Evolutionary conservation across 345 rosid genomes (phyloP).

Genomic region (Excoecaria agallocha): DNA sequence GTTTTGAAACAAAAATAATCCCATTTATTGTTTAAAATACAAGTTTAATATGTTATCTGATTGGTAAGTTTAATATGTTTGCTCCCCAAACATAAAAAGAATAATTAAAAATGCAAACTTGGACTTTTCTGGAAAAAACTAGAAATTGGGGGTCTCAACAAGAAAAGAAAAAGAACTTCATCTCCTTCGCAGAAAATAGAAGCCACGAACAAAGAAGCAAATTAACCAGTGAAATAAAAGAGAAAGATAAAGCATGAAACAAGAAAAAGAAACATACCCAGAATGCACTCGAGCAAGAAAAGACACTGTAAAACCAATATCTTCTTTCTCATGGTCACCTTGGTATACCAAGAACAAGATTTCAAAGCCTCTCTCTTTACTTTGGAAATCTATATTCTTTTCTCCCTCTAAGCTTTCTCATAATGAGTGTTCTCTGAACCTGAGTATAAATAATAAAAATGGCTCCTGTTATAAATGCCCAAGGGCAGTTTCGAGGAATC

Average conservation of each 20-base stretch:
- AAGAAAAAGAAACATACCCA: slow-evolving; percentile 29
- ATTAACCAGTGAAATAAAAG: not conserved
- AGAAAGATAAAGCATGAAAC: not conserved
- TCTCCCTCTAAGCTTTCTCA: not conserved
- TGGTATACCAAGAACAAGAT: not conserved
- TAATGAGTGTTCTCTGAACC: not conserved
- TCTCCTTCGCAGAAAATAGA: not conserved
- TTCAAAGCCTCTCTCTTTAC: no score
- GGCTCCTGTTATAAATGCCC: slow-evolving; percentile 7
- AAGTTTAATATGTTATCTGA: not conserved
- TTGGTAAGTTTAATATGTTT: no score
- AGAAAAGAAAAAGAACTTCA: not conserved
- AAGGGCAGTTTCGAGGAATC: slow-evolving; percentile 19
- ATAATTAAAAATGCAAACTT: not conserved
- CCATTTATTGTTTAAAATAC: not conserved
- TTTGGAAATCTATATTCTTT: not conserved
- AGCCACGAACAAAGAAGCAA: not conserved
- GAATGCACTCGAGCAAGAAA: slow-evolving; percentile 25
- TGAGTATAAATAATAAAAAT: not conserved
- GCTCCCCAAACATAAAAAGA: not conserved
- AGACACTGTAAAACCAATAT: slow-evolving; percentile 20
- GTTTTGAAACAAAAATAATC: not conserved
- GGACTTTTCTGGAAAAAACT: not conserved
- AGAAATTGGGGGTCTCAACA: not conserved
- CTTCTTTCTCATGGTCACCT: slow-evolving; percentile 24